These are phyloP conservation scores for Solanum medicagineum DNA, from an alignment of 257 asterid genomes.

Conservation along the genomic window DNA sequence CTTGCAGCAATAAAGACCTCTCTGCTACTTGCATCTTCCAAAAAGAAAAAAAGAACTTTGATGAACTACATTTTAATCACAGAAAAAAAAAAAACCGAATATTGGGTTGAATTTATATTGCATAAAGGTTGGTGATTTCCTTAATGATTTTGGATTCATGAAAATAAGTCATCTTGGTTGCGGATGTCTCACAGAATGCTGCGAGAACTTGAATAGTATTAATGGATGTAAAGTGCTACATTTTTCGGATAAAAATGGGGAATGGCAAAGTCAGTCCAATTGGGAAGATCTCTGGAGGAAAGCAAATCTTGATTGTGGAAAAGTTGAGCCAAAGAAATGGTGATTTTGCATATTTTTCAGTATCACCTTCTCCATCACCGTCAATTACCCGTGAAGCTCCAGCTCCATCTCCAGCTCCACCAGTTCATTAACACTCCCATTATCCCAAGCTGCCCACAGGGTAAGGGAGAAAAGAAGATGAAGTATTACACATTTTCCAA, in stretches of 20 bases:
- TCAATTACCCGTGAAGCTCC: conserved; percentile 18
- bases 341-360: background rate
- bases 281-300: conserved; percentile 3
- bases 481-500: background rate
- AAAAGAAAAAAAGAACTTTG: background rate
- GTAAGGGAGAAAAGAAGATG: conserved; percentile 10
- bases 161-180: conserved; percentile 19
- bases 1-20: conserved; percentile 88
- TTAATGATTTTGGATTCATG: conserved; percentile 17
- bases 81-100: background rate
- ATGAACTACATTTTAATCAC: background rate
- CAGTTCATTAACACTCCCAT: conserved; percentile 9
- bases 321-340: conserved; percentile 9
- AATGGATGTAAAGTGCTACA: background rate
- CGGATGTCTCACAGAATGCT: conserved; percentile 17
- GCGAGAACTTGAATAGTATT: conserved; percentile 3
- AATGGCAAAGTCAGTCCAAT: background rate
- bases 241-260: background rate
- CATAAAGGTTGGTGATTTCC: conserved; percentile 13
- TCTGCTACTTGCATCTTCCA: background rate
- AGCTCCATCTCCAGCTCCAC: conserved; percentile 26
- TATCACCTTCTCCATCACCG: conserved; percentile 23
- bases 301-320: background rate
- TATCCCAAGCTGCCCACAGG: conserved; percentile 22
- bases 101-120: conserved; percentile 23